Evolutionary conservation across 768 basidiomycete genomes (phyloP).

Genomic region (Amanita muscaria): DNA sequence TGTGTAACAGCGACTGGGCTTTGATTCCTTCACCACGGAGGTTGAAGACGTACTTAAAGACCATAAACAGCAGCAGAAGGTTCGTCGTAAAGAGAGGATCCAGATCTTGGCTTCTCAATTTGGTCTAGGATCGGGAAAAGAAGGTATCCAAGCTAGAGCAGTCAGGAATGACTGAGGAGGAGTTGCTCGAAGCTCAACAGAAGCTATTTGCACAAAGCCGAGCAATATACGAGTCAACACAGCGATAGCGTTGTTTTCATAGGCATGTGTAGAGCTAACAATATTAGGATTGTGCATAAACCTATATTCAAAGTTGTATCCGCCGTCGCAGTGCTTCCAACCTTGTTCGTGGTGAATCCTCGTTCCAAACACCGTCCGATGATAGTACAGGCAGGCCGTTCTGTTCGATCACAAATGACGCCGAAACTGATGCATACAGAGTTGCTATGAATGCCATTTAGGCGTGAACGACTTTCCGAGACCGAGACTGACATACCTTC

Average conservation of each 20-base stretch:
- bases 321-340: slow-evolving; percentile 43
- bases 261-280: neutral
- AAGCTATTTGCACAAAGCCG: slow-evolving; percentile 88
- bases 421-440: slow-evolving; percentile 71
- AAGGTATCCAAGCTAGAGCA: slow-evolving; percentile 85
- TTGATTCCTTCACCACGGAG: slow-evolving; percentile 83
- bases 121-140: slow-evolving; percentile 72
- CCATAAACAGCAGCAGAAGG: slow-evolving; percentile 94
- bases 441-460: slow-evolving; percentile 36
- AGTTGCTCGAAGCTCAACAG: slow-evolving; percentile 82
- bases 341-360: slow-evolving; percentile 51
- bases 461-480: slow-evolving; percentile 3
- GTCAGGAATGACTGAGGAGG: slow-evolving; percentile 86
- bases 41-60: slow-evolving; percentile 92
- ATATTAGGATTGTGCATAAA: slow-evolving; percentile 1
- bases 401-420: slow-evolving; percentile 80
- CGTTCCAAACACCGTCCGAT: slow-evolving; percentile 51
- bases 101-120: no score
- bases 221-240: slow-evolving; percentile 63
- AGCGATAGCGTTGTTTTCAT: slow-evolving; percentile 22
- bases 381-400: slow-evolving; percentile 57
- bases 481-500: slow-evolving; percentile 41
- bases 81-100: slow-evolving; percentile 20
- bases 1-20: slow-evolving; percentile 69
- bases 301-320: slow-evolving; percentile 12